Percentiles rank a stretch among this genome's conserved stretches.
Conservation (phyloP, 2,329 filamentous ascomycete genomes). For the Xylaria sp. region DNA sequence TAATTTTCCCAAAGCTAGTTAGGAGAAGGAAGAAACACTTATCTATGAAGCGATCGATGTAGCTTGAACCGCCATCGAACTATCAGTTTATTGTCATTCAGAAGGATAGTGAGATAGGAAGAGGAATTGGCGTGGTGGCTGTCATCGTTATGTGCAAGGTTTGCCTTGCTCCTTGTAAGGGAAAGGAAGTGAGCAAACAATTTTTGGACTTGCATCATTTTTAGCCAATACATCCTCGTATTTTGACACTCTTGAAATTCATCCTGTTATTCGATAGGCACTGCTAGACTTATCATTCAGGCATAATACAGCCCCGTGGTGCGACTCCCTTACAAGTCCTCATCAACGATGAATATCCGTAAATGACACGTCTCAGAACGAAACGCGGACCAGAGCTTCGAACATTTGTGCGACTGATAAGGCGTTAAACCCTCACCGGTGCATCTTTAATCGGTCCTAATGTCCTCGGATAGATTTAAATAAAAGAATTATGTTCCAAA, state of each 20-base stretch:
- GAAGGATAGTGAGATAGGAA: not conserved
- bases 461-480: too few relatives aligned
- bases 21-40: not conserved
- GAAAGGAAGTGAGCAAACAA: not conserved
- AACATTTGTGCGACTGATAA: too few relatives aligned
- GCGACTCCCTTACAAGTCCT: not conserved
- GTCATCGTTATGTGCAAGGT: not conserved
- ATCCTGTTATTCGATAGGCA: not conserved
- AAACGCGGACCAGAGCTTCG: too few relatives aligned
- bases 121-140: not conserved
- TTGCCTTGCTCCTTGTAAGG: not conserved
- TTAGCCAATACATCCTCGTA: not conserved
- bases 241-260: too few relatives aligned
- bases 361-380: too few relatives aligned
- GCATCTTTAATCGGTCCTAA: too few relatives aligned
- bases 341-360: not conserved
- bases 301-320: not conserved
- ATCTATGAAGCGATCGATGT: not conserved
- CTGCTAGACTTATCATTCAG: not conserved
- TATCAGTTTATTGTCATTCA: not conserved
- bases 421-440: too few relatives aligned
- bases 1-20: not conserved
- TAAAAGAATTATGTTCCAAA: too few relatives aligned
- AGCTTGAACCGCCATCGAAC: not conserved
- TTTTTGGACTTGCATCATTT: not conserved